Percentiles rank a stretch among this genome's conserved stretches.
phyloP scores from a whole-genome alignment of 2,329 filamentous ascomycete species.

The Aurifilum marmelostoma region DNA sequence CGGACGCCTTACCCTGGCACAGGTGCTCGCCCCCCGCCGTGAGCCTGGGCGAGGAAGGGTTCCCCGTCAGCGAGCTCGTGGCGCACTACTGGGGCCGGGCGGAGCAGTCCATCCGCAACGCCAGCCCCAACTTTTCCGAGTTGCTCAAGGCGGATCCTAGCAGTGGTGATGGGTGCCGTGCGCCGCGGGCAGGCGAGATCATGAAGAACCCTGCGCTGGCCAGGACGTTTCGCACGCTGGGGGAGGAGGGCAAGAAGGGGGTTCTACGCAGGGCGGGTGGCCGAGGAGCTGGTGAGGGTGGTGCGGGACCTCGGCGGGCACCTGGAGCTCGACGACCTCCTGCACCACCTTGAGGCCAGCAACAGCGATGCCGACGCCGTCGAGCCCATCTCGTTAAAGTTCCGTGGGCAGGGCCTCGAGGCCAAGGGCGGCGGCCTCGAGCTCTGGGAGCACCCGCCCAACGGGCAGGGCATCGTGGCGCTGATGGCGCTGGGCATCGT shows the following conservation, averaged over 20 bases:
- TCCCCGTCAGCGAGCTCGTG: conserved; percentile 82
- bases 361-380: conserved; percentile 67
- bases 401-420: conserved; percentile 64
- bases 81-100: conserved; percentile 71
- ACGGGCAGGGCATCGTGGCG: conserved; percentile 93
- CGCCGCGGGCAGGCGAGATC: conserved; percentile 80
- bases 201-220: conserved; percentile 85
- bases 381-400: conserved; percentile 81
- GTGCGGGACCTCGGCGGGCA: conserved; percentile 76
- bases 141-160: conserved; percentile 78
- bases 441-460: conserved; percentile 96
- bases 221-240: conserved; percentile 78
- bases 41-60: conserved; percentile 83
- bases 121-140: conserved; percentile 85
- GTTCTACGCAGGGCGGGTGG: conserved; percentile 87
- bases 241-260: conserved; percentile 81
- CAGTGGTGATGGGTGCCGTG: conserved; percentile 64
- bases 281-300: conserved; percentile 78
- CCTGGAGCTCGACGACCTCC: conserved; percentile 78
- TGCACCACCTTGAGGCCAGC: conserved; percentile 68
- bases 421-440: conserved; percentile 53
- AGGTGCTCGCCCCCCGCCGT: conserved; percentile 85
- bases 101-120: conserved; percentile 66
- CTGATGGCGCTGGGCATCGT: conserved; percentile 93
- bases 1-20: conserved; percentile 74